phyloP scores from a whole-genome alignment of 2,329 filamentous ascomycete species.

The Colletotrichum sp. region DNA sequence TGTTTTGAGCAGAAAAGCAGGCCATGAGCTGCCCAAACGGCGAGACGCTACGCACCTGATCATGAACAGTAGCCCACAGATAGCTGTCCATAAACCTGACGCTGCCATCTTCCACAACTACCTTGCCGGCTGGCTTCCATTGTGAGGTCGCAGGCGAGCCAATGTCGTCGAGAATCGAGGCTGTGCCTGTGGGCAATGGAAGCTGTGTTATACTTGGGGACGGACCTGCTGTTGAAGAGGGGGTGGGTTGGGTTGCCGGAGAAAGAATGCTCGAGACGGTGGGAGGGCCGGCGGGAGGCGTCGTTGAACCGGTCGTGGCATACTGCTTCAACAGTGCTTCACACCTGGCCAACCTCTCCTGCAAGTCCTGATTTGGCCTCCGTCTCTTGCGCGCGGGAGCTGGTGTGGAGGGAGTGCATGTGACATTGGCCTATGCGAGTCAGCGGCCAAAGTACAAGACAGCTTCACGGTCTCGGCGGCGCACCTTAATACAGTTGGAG shows the following conservation, averaged over 20 bases:
- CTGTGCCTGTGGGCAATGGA: slow-evolving; percentile 22
- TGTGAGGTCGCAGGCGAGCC: slow-evolving; percentile 25
- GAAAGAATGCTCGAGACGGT: slow-evolving; percentile 19
- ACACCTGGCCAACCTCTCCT: slow-evolving; percentile 63
- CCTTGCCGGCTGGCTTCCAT: slow-evolving; percentile 55
- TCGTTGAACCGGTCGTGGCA: slow-evolving; percentile 38
- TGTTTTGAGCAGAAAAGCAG: neutral
- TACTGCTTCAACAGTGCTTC: slow-evolving; percentile 65
- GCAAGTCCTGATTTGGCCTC: slow-evolving; percentile 65
- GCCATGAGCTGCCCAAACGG: neutral
- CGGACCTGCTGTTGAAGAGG: slow-evolving; percentile 6
- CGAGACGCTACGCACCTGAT: slow-evolving; percentile 50
- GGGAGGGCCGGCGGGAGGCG: slow-evolving; percentile 25
- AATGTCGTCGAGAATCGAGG: slow-evolving; percentile 25
- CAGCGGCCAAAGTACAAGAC: neutral
- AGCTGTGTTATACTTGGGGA: slow-evolving; percentile 16
- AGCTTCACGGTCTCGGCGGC: slow-evolving; percentile 23
- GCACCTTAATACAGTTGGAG: slow-evolving; percentile 64
- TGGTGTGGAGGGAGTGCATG: slow-evolving; percentile 64
- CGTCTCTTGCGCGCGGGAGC: slow-evolving; percentile 64
- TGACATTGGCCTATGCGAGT: slow-evolving; percentile 56
- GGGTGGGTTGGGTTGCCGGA: neutral
- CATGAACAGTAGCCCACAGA: slow-evolving; percentile 57
- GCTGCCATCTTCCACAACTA: slow-evolving; percentile 59
- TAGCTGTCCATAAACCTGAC: slow-evolving; percentile 63